These are phyloP conservation scores for Entophlyctis luteolus DNA, from an alignment of 192 early-diverging fungal species.

Conservation along the genomic window DNA sequence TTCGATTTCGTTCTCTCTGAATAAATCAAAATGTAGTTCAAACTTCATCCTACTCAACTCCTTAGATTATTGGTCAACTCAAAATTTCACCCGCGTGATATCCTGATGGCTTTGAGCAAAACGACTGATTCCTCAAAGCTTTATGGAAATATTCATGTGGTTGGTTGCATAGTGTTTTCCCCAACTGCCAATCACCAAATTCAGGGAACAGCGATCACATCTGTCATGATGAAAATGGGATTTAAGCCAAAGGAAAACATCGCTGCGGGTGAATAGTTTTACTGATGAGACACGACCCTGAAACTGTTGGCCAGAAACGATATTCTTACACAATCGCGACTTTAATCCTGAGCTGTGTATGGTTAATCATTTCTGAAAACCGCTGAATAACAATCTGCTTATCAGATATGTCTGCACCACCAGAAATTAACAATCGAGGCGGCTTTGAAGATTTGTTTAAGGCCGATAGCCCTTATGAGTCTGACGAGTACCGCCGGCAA, in stretches of 20 bases:
- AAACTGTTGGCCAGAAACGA: not conserved
- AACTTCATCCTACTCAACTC: conserved; percentile 36
- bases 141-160: conserved; percentile 20
- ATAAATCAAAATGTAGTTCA: conserved; percentile 24
- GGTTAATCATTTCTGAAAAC: not conserved
- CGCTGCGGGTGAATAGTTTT: conserved; percentile 15
- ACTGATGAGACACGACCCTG: too few relatives aligned
- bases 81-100: conserved; percentile 47
- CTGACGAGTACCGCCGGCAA: conserved; percentile 23
- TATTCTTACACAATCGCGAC: conserved; percentile 24
- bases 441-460: not conserved
- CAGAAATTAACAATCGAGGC: too few relatives aligned
- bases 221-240: conserved; percentile 35
- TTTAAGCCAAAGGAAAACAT: conserved; percentile 20
- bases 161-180: not conserved
- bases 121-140: conserved; percentile 28
- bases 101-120: conserved; percentile 41
- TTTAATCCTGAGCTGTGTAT: conserved; percentile 7
- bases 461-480: not conserved
- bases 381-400: too few relatives aligned
- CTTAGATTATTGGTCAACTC: conserved; percentile 42
- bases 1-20: not conserved
- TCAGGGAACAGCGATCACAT: conserved; percentile 37
- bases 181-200: not conserved
- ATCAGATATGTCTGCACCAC: too few relatives aligned